Evolutionary conservation across 2,329 filamentous ascomycete species (phyloP).

Genomic region (Colletotrichum musicola): DNA sequence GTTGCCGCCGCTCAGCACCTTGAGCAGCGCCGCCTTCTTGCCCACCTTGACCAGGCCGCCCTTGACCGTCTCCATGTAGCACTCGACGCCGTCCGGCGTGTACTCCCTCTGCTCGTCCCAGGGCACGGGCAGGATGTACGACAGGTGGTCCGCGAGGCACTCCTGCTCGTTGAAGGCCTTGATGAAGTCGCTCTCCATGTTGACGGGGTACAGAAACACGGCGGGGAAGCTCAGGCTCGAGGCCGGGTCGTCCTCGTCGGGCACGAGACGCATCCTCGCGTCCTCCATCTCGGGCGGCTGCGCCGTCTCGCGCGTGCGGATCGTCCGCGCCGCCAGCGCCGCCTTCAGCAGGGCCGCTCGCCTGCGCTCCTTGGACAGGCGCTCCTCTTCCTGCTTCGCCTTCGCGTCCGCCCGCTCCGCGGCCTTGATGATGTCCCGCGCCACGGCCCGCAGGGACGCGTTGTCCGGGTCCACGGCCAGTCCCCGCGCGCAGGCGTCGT

Average conservation of each 20-base stretch:
- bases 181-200: conserved; percentile 89
- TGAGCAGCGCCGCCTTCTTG: conserved; percentile 82
- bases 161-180: conserved; percentile 87
- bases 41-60: conserved; percentile 92
- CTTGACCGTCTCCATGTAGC: conserved; percentile 85
- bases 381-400: conserved; percentile 67
- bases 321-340: conserved; percentile 77
- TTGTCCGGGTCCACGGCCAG: conserved; percentile 80
- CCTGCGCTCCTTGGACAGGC: conserved; percentile 65
- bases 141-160: conserved; percentile 80
- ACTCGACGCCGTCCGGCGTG: conserved; percentile 76
- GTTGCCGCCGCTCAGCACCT: conserved; percentile 80
- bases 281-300: conserved; percentile 91
- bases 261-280: conserved; percentile 76
- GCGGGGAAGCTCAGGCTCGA: conserved; percentile 82
- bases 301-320: conserved; percentile 74
- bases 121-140: conserved; percentile 87
- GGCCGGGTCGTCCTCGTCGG: conserved; percentile 78
- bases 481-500: conserved; percentile 81
- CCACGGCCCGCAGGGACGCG: conserved; percentile 71
- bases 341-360: conserved; percentile 73
- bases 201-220: conserved; percentile 86
- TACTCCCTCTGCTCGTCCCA: conserved; percentile 85
- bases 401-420: conserved; percentile 67
- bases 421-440: conserved; percentile 72